These are phyloP conservation scores for Fonsecaea monophora DNA, from an alignment of 2,329 filamentous ascomycete genomes.

Conservation along the genomic window DNA sequence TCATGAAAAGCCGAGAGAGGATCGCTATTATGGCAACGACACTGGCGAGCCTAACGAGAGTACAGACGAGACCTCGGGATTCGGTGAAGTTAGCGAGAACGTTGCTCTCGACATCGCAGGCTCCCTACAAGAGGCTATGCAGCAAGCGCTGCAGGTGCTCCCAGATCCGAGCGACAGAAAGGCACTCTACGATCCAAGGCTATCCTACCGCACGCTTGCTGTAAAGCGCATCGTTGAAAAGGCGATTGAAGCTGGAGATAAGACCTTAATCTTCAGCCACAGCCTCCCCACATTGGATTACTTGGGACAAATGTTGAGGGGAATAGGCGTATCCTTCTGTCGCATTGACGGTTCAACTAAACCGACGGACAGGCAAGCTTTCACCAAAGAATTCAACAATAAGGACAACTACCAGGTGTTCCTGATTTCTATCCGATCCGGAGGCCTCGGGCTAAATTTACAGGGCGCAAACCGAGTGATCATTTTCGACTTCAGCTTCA, in stretches of 20 bases:
- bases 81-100: conserved; percentile 21
- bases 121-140: conserved; percentile 27
- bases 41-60: conserved; percentile 5
- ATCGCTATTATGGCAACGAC: conserved; percentile 19
- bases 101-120: conserved; percentile 21
- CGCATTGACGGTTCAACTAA: conserved; percentile 73
- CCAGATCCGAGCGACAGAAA: conserved; percentile 38
- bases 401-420: conserved; percentile 62
- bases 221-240: conserved; percentile 73
- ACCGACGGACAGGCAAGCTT: conserved; percentile 64
- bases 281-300: conserved; percentile 73
- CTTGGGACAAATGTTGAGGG: conserved; percentile 64
- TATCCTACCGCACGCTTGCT: conserved; percentile 73
- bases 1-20: conserved; percentile 16
- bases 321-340: conserved; percentile 54
- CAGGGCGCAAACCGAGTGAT: conserved; percentile 83
- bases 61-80: conserved; percentile 25
- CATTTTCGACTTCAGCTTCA: conserved; percentile 83
- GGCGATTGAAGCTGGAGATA: conserved; percentile 68
- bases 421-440: conserved; percentile 82
- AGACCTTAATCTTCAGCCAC: conserved; percentile 81
- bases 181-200: conserved; percentile 52
- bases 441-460: conserved; percentile 83
- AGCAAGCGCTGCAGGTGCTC: conserved; percentile 25
- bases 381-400: conserved; percentile 73